Evolutionary conservation across 2,329 filamentous ascomycete species (phyloP), one percentile per base, ranked within the genome.

Genomic region (Lasiodiplodia theobromae): DNA sequence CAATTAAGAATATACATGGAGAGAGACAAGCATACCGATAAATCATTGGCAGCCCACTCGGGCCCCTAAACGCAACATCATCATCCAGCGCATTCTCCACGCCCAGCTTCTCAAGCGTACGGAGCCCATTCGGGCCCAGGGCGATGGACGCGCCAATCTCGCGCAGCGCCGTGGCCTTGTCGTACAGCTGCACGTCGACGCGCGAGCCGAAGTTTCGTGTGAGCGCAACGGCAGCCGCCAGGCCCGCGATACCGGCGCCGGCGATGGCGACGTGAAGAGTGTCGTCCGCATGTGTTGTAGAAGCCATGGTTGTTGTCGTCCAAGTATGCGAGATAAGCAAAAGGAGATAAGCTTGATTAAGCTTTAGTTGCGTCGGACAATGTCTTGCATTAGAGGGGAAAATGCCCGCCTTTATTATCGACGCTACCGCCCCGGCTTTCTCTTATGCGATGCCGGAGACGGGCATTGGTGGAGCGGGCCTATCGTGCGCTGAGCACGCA

Each of bases 111-210:
- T 81, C 74, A 18, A 82, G 72, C 12, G 78, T 77, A 62, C 74
- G 47, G 28, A 64, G 60, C 12, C 60, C 60, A 25, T 64, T 72
- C 2, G 80, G 79, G 0, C 78, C 77, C 12, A 82, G 68, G 6
- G 77, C 78, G 23, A 81, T 80, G 37, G 76, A 78, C 4, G 79
- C 79, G 11, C 80, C 79, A 14, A 81, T 77, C 68, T 81, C 80
- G 63, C 73, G 74, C 38, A 82, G 70, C 47, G 44, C 69, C 77
- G 69, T 1, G 2, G 79, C 78, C 63, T 75, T 73, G 62, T 81
- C 80, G 60, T 78, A 82, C 16, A 82, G 70, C 54, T 74, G 73
- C 10, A 79, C 75, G 60, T 77, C 72, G 51, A 79, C 75, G 72
- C 16, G n/a, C 53, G 2, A 5, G 25, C n/a, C 44, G 53, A 56